A percentile compares a stretch with the other conserved stretches of the same genome.
These are phyloP conservation scores for Tylopilus sp. DNA, from an alignment of 768 basidiomycete species.

Conservation along the genomic window DNA sequence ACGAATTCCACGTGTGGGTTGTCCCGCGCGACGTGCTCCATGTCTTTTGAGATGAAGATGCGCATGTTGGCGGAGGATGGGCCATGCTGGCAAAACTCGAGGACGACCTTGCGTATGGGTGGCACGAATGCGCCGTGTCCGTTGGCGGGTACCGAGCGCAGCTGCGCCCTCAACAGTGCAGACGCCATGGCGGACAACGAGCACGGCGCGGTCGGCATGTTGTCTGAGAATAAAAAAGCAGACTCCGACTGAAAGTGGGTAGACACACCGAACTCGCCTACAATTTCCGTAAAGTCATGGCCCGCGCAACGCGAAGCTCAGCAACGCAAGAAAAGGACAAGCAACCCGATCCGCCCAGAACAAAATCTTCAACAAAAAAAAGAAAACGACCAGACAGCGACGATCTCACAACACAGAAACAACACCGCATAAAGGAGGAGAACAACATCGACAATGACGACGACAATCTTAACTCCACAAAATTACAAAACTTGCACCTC, in stretches of 20 bases:
- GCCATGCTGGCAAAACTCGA: constrained; percentile 86
- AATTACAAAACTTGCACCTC: constrained; percentile 30
- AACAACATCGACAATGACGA: constrained; percentile 12
- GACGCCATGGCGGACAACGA: constrained; percentile 30
- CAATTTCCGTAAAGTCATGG: constrained; percentile 47
- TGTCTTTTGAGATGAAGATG: constrained; percentile 59
- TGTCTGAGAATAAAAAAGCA: constrained; percentile 28
- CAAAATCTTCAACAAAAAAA: constrained; percentile 48
- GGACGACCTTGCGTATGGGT: constrained; percentile 79
- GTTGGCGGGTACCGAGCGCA: constrained; percentile 64
- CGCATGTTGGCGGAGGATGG: constrained; percentile 72
- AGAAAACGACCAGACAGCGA: constrained; percentile 58
- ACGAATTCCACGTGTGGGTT: constrained; percentile 87
- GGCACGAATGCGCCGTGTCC: constrained; percentile 74
- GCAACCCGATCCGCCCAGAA: constrained; percentile 28
- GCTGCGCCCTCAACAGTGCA: constrained; percentile 42
- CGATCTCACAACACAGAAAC: constrained; percentile 51
- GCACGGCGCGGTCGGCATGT: constrained; percentile 1
- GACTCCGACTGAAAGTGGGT: constrained; percentile 20
- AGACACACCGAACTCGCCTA: constrained; percentile 15
- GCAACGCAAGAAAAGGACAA: constrained; percentile 33
- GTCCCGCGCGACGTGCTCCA: constrained; percentile 60
- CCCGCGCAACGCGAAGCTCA: constrained; percentile 69
- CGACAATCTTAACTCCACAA: constrained; percentile 16
- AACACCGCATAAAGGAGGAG: constrained; percentile 41